phyloP scores from a whole-genome alignment of 1,139 yeast genomes.

The Blastobotrys serpentis region DNA sequence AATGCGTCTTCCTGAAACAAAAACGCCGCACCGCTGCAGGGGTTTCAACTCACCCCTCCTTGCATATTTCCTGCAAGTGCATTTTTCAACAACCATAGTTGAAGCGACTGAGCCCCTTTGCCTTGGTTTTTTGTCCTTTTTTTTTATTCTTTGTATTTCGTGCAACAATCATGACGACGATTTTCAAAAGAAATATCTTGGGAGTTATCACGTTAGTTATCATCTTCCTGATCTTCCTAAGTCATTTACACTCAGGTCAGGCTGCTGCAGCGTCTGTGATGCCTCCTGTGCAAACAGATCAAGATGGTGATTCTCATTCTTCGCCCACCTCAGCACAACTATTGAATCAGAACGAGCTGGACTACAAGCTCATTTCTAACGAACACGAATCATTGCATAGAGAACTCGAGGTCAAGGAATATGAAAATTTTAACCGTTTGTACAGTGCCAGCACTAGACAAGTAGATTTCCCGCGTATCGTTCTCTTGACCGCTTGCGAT shows the following conservation, averaged over 20 bases:
- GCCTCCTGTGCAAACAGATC: not conserved
- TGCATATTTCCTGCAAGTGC: not conserved
- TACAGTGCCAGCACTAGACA: not conserved
- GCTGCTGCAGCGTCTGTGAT: not conserved
- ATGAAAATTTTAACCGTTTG: not conserved
- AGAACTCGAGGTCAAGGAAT: not conserved
- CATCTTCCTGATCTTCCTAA: not conserved
- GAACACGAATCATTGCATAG: constrained; percentile 8
- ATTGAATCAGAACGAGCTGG: constrained; percentile 1
- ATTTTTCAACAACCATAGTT: not conserved
- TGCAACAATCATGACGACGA: not conserved
- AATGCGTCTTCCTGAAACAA: constrained; percentile 41
- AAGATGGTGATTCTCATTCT: not conserved
- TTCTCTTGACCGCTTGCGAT: constrained; percentile 36
- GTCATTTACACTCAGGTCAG: not conserved
- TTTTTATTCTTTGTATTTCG: not conserved
- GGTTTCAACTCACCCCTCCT: constrained; percentile 8
- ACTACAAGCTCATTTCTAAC: constrained; percentile 9
- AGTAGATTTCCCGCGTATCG: constrained; percentile 23
- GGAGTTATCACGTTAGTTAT: not conserved
- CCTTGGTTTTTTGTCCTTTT: not conserved
- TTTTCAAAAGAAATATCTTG: not conserved
- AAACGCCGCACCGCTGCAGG: not conserved
- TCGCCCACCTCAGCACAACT: not conserved
- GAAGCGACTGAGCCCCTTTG: not conserved